phyloP scores from a whole-genome alignment of 352 stramenopile genomes.

The Phytophthora colocasiae region DNA sequence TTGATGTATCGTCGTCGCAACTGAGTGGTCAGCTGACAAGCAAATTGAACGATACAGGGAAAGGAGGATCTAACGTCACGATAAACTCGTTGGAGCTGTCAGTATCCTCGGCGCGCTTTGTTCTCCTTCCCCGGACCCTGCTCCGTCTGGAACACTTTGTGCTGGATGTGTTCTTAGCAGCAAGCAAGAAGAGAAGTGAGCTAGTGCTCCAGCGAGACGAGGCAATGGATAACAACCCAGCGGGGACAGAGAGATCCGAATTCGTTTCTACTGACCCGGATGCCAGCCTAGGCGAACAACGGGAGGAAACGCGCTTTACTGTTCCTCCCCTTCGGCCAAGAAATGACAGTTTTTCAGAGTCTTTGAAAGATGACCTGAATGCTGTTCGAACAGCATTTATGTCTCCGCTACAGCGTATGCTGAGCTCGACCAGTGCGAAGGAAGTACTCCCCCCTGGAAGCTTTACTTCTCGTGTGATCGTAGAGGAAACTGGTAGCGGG shows the following conservation, averaged over 20 bases:
- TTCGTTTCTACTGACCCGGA: conserved; percentile 44
- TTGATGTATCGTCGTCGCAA: conserved; percentile 35
- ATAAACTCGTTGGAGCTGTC: conserved; percentile 39
- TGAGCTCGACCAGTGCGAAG: conserved; percentile 43
- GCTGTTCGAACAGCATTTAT: conserved; percentile 42
- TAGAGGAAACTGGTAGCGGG: conserved; percentile 31
- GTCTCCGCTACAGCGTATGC: conserved; percentile 54
- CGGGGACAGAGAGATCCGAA: conserved; percentile 23
- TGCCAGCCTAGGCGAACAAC: conserved; percentile 28
- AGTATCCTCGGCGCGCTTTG: conserved; percentile 56
- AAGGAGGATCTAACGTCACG: conserved; percentile 20
- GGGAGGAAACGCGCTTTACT: conserved; percentile 38
- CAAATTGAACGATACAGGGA: conserved; percentile 2
- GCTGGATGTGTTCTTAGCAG: conserved; percentile 56
- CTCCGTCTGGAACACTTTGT: conserved; percentile 67
- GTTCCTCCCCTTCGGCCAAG: conserved; percentile 38
- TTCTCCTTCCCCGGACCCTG: conserved; percentile 57
- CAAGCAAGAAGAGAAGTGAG: conserved; percentile 47
- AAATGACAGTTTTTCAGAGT: conserved; percentile 68
- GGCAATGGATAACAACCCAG: conserved; percentile 36
- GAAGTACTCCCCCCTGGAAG: conserved; percentile 32
- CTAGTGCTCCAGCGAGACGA: conserved; percentile 51
- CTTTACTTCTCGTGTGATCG: conserved; percentile 39
- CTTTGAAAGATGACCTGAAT: conserved; percentile 51
- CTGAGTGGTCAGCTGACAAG: conserved; percentile 35